Base-by-base conservation (phyloP, 164 flowering plant species). In the Aristolochia californica region DNA sequence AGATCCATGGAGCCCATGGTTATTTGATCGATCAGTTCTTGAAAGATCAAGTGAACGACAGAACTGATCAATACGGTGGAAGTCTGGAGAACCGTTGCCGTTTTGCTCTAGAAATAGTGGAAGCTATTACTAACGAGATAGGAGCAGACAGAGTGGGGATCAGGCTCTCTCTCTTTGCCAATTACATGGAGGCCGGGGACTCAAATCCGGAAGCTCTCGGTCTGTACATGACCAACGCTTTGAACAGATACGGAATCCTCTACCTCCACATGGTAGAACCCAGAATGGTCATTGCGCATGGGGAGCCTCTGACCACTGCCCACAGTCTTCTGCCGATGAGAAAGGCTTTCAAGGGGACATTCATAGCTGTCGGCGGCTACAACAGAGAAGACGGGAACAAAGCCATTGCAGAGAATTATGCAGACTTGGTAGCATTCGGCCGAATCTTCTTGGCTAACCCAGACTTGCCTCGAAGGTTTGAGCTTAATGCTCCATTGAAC, bases 1-100 rank as follows among this genome's bases (percentile, higher is more conserved):
- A 80, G 61, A 75, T 83, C 50, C 85, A 80, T 30, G 88, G 83
- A 13, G 85, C 88, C 4, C 68, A 83, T 48, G 83, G 84, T 27
- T 82, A 77, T 70, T 59, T 83, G 9, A 18, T 83, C 5, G 88
- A 83, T 13, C 88, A 83, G 62, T 83, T 83, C 56, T 28, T 80
- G 78, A 80, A 83, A 65, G 88, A 83, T 43, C 48, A 64, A 28
- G 80, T 77, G 48, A 80, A 83, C 60, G 85, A 80, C 52, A 55
- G 85, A 30, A 77, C 77, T 2, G 83, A 83, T 43, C 24, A 73
- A 61, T 83, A 83, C 57, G 88, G 88, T 4, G 82, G 88, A 18
- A 70, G 72, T 14, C 58, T 78, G 18, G 80, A 80, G 51, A 83
- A 80, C 48, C 78, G 82, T 8, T 78, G 81, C 59, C 68, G 82